Evolutionary conservation across 805 yeast species (phyloP).

Genomic region (Suhomyces sp.): DNA sequence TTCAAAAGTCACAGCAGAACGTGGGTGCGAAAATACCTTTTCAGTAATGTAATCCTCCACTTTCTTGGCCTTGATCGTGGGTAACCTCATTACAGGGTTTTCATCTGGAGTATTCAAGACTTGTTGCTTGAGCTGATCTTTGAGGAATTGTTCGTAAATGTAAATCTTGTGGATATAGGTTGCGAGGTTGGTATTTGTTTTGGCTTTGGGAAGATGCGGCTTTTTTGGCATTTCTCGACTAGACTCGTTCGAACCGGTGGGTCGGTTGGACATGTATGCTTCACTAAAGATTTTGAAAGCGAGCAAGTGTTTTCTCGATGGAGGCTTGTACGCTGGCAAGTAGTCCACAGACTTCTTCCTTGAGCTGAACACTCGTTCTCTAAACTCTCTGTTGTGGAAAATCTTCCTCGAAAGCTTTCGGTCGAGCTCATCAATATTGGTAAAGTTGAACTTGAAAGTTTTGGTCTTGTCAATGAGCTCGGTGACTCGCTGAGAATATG

Average conservation of each 20-base stretch:
- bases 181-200: constrained; percentile 26
- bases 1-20: not conserved
- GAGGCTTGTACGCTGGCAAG: constrained; percentile 10
- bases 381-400: not conserved
- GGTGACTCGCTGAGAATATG: not conserved
- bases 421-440: not conserved
- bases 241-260: not conserved
- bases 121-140: constrained; percentile 2
- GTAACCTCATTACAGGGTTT: not conserved
- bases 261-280: not conserved
- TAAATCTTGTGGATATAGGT: constrained; percentile 21
- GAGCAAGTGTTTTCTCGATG: constrained; percentile 4
- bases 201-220: constrained; percentile 19
- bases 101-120: not conserved
- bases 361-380: not conserved
- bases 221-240: not conserved
- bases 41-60: not conserved
- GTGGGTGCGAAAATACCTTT: not conserved
- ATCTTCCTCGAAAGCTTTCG: constrained; percentile 1
- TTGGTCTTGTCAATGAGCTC: not conserved
- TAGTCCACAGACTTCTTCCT: not conserved
- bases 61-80: not conserved
- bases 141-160: constrained; percentile 14
- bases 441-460: constrained; percentile 2
- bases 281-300: constrained; percentile 4